phyloP scores from a whole-genome alignment of 2,329 filamentous ascomycete genomes.

The Gaeumannomyces tritici region DNA sequence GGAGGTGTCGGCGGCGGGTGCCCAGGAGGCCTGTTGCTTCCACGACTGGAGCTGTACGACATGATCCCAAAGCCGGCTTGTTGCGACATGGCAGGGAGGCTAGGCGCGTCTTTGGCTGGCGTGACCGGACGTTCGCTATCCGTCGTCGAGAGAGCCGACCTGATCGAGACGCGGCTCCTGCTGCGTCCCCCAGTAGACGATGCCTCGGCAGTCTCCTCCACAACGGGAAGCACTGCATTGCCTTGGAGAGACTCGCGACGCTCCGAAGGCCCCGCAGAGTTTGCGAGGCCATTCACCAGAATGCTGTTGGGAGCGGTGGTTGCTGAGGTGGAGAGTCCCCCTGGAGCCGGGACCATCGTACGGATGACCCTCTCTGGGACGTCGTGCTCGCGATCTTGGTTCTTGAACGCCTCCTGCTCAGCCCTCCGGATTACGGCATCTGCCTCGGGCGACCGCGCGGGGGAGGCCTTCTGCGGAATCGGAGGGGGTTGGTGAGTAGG shows the following conservation, averaged over 20 bases:
- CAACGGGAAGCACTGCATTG: conserved; percentile 58
- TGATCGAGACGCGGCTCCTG: conserved; percentile 25
- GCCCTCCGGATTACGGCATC: conserved; percentile 31
- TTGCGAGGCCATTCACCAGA: not conserved
- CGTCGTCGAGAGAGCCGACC: conserved; percentile 18
- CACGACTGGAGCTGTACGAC: conserved; percentile 19
- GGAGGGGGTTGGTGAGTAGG: conserved; percentile 35
- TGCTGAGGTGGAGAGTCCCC: not conserved
- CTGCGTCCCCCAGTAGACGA: conserved; percentile 55
- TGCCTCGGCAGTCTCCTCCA: conserved; percentile 80
- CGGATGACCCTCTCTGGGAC: conserved; percentile 52
- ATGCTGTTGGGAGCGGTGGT: no score
- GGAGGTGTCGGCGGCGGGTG: conserved; percentile 35
- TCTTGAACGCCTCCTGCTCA: conserved; percentile 23
- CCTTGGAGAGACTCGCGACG: conserved; percentile 43
- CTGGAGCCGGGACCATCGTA: conserved; percentile 12
- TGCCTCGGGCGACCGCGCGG: conserved; percentile 24
- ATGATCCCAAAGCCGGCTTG: conserved; percentile 20
- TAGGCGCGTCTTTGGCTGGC: conserved; percentile 26
- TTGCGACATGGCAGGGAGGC: conserved; percentile 13
- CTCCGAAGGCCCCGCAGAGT: conserved; percentile 18
- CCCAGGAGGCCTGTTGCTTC: conserved; percentile 11
- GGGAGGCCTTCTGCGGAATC: conserved; percentile 20
- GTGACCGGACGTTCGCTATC: conserved; percentile 28
- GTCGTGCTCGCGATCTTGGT: conserved; percentile 32